Base-by-base conservation (phyloP, 495 filamentous ascomycete genomes). In the Cercophora newfieldiana region DNA sequence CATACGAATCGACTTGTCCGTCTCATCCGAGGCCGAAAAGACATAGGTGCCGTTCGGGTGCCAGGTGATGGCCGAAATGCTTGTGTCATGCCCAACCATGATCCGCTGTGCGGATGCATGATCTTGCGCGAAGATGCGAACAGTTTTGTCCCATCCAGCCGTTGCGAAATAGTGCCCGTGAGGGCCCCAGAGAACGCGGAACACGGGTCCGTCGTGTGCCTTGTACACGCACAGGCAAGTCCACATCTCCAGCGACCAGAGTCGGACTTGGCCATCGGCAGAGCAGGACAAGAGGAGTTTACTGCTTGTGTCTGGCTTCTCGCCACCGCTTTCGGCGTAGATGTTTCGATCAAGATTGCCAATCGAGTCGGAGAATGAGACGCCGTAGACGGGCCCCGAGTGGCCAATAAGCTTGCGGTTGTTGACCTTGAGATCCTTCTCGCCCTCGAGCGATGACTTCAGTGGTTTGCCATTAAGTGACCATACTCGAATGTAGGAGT, bases 401-500 rank as follows among this genome's bases (percentile, higher is more conserved):
- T 99, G 95, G 0, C 95, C 96, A 61, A 97, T 91, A 1, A 99
- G 83, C 63, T 94, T 93, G 57, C 91, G 90, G 57, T 86, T 87
- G 73, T 83, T 87, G 25, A 77, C 70, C 30, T 80, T 77, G 33
- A 74, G 37, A 28, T 78, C 75, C 50, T 80, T 79, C 50, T 81
- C 77, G 21, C 69, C 68, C 3, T 71, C 67, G n/a, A 81, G 60
- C 2, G 48, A 67, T 0, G 86, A 80, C 24, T 85, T 80, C 7
- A 93, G 79, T 1, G 90, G 82, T 51, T 88, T 90, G 54, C 94
- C 94, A 69, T 96, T 90, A 12, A 97, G 77, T 61, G 87, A 88
- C 91, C 94, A 99, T 7, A 99, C 85, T 5, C 96, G 91, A 72
- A 98, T 95, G 72, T 96, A 98, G 1, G 94, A 97, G 71, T 97